phyloP scores from a whole-genome alignment of 192 early-diverging fungal genomes.

The Podochytrium sp. region DNA sequence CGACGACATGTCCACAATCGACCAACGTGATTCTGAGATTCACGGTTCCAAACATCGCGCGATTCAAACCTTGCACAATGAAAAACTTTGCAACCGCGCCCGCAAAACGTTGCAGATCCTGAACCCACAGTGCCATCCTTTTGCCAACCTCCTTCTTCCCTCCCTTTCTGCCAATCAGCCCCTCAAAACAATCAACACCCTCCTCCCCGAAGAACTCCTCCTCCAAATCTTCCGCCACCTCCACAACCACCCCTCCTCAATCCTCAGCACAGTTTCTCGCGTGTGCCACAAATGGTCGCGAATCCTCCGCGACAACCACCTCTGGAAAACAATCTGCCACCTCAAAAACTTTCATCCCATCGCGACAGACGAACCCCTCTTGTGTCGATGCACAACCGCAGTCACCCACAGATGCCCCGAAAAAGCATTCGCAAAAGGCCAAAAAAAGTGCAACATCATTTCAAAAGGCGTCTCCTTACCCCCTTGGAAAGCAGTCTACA shows the following conservation, averaged over 20 bases:
- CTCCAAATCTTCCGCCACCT: constrained; percentile 34
- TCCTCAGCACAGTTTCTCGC: constrained; percentile 7
- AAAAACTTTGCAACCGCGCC: too few species aligned
- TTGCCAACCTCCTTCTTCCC: neutral
- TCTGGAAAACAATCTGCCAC: constrained; percentile 44
- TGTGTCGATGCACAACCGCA: neutral
- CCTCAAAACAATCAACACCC: neutral
- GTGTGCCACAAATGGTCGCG: constrained; percentile 37
- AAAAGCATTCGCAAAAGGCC: neutral
- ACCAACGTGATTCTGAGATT: neutral
- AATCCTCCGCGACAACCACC: constrained; percentile 37
- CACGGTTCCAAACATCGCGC: neutral
- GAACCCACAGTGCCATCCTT: neutral
- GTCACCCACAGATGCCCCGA: too few species aligned
- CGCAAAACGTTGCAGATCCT: neutral
- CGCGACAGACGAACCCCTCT: neutral
- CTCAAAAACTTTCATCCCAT: constrained; percentile 20
- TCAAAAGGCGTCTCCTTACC: constrained; percentile 21
- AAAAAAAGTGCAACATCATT: constrained; percentile 14
- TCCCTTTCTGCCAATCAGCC: neutral
- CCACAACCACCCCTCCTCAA: constrained; percentile 12
- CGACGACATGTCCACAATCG: neutral
- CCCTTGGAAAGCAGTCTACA: constrained; percentile 51
- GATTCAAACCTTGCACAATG: too few species aligned
- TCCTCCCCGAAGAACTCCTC: constrained; percentile 47